Percentiles rank a stretch among this genome's conserved stretches.
Conservation (phyloP, 2,329 filamentous ascomycete species). For the Ophioceras dolichostomum region DNA sequence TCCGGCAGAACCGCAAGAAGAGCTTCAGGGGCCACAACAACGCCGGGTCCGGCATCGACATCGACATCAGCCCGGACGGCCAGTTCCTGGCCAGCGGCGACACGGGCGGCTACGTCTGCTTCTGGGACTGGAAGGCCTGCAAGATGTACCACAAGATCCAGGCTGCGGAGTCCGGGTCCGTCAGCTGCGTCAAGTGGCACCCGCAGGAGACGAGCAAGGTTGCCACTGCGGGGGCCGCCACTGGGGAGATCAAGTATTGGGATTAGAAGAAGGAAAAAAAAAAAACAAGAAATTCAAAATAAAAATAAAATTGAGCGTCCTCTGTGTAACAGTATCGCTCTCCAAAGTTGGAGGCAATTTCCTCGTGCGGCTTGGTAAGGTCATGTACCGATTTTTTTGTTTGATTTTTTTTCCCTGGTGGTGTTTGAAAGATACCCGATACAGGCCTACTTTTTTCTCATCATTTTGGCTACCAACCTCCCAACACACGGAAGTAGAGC, state of each 20-base stretch:
- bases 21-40: conserved; percentile 93
- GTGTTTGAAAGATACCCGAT: too few species aligned
- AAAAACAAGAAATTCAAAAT: too few species aligned
- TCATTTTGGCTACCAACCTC: too few species aligned
- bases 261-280: too few species aligned
- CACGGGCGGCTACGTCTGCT: conserved; percentile 78
- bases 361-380: too few species aligned
- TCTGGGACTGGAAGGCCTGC: conserved; percentile 99
- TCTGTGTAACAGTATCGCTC: too few species aligned
- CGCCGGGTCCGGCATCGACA: conserved; percentile 82
- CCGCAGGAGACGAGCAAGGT: conserved; percentile 96
- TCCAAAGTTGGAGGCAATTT: too few species aligned
- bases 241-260: conserved; percentile 86
- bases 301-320: too few species aligned
- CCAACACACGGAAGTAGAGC: too few species aligned
- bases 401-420: too few species aligned
- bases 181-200: conserved; percentile 89
- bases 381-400: too few species aligned
- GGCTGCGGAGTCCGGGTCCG: conserved; percentile 66
- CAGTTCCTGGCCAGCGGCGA: conserved; percentile 85
- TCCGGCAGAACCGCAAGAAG: conserved; percentile 96
- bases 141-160: conserved; percentile 98
- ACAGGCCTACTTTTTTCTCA: too few species aligned
- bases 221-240: conserved; percentile 77
- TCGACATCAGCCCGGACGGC: conserved; percentile 80